Evolutionary conservation across 306 rosid genomes (phyloP).

Genomic region (Crataegus laevigata): DNA sequence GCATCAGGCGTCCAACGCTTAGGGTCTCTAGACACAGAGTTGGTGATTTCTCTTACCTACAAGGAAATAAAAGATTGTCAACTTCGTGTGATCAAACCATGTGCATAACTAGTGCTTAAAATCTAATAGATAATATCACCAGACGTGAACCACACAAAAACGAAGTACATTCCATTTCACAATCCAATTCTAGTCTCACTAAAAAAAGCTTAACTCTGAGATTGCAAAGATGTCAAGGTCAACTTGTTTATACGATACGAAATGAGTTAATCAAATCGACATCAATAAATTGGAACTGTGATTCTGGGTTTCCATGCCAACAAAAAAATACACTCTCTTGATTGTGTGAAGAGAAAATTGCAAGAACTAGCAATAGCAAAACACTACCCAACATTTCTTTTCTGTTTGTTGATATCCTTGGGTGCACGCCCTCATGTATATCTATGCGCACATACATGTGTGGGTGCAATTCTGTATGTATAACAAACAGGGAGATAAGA

Average conservation of each 20-base stretch:
- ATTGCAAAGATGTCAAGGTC: neutral
- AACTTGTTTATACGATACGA: neutral
- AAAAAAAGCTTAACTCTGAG: neutral
- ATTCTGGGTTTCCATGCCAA: neutral
- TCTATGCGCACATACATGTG: neutral
- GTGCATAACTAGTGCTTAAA: conserved; percentile 1
- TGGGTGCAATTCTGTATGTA: neutral
- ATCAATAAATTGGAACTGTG: neutral
- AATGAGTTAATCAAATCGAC: neutral
- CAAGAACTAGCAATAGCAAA: neutral
- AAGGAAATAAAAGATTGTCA: conserved; percentile 9
- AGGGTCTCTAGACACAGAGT: conserved; percentile 26
- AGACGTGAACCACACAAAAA: neutral
- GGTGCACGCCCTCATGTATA: neutral
- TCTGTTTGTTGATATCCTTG: neutral
- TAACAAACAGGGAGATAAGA: neutral
- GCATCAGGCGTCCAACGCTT: conserved; percentile 78
- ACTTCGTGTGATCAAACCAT: neutral
- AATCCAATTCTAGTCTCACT: neutral
- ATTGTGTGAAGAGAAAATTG: neutral
- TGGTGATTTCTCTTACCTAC: conserved; percentile 54
- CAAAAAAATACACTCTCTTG: neutral
- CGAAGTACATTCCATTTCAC: neutral
- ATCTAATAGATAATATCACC: neutral
- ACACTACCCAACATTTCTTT: neutral